Base-by-base conservation (phyloP, 305 asterid genomes). In the Fraxinus greggii region DNA sequence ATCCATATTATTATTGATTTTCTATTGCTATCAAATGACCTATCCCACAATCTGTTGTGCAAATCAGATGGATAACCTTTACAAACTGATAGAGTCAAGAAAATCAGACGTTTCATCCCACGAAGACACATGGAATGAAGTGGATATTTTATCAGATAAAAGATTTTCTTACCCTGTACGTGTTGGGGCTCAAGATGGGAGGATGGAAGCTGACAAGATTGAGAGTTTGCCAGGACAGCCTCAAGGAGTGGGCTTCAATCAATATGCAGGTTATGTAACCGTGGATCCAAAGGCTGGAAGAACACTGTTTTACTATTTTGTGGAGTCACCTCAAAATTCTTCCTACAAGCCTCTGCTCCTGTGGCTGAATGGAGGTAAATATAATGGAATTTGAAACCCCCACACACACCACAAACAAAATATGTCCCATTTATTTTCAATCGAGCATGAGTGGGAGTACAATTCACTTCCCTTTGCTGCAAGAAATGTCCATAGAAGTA, bases 341-440 rank as follows among this genome's bases (percentile, higher is more conserved):
- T 80, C 90, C 23, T 35, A 83, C 54, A 87, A 85, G 65, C 97
- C 94, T 72, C 86, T 92, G 8, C 83, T 91, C 48, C 78, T 91
- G 79, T 90, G 97, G 94, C 86, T 91, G 17, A 92, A 91, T 84
- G 94, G 94, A 86, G 92, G 94, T 87, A 74, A 63, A 65, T 24
- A 65, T 56, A 56, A 56, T 28, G 10, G 7, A 21, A 12, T 59
- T 54, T n/a, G 5, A 6, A 54, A 5, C 29, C 69, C 15, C 12
- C 28, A 7, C 12, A 2, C 15, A 19, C 69, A 21, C 69, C 29
- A 19, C 10, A 59, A 7, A 59, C 29, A 21, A 59, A 59, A 59
- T 6, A 59, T 59, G 29, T 8, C 29, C 15, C 28, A 10, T 26
- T 9, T 24, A 26, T 19, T 19, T 56, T 19, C 12, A 19, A 56